A percentile compares a stretch with the other conserved stretches of the same genome.
These are phyloP conservation scores for Sclerotinia minor DNA, from an alignment of 2,329 filamentous ascomycete species.

Conservation along the genomic window DNA sequence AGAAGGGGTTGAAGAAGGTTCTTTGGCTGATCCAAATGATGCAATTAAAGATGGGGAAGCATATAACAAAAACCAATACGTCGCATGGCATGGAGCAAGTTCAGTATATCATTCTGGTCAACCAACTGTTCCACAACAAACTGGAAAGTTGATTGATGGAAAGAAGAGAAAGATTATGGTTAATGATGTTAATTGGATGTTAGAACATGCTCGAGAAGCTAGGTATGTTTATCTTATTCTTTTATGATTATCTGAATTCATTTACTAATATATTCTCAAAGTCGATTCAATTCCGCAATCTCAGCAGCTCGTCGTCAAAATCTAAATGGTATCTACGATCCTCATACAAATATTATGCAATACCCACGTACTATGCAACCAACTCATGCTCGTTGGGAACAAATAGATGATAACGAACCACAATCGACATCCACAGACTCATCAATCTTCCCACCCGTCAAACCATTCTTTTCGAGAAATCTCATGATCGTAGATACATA, in stretches of 20 bases:
- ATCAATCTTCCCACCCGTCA: conserved; percentile 53
- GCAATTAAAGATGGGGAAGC: conserved; percentile 72
- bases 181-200: conserved; percentile 94
- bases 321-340: conserved; percentile 79
- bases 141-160: conserved; percentile 69
- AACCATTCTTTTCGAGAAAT: conserved; percentile 59
- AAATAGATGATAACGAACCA: conserved; percentile 51
- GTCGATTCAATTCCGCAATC: conserved; percentile 80
- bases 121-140: conserved; percentile 72
- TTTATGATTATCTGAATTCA: background rate
- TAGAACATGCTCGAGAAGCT: conserved; percentile 88
- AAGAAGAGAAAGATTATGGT: conserved; percentile 87
- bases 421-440: conserved; percentile 10
- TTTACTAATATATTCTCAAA: conserved; percentile 43
- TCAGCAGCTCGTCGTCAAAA: conserved; percentile 64
- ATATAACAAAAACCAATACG: conserved; percentile 99
- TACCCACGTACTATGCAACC: conserved; percentile 88
- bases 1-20: conserved; percentile 80
- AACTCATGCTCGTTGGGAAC: conserved; percentile 80
- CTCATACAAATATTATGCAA: conserved; percentile 90
- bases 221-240: conserved; percentile 58
- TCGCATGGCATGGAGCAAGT: conserved; percentile 97
- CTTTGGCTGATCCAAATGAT: conserved; percentile 88
- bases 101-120: conserved; percentile 86
- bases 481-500: conserved; percentile 63